Percentiles rank a stretch among this genome's conserved stretches.
phyloP scores from a whole-genome alignment of 148 eudicot genomes.

The Fagopyrum tataricum region DNA sequence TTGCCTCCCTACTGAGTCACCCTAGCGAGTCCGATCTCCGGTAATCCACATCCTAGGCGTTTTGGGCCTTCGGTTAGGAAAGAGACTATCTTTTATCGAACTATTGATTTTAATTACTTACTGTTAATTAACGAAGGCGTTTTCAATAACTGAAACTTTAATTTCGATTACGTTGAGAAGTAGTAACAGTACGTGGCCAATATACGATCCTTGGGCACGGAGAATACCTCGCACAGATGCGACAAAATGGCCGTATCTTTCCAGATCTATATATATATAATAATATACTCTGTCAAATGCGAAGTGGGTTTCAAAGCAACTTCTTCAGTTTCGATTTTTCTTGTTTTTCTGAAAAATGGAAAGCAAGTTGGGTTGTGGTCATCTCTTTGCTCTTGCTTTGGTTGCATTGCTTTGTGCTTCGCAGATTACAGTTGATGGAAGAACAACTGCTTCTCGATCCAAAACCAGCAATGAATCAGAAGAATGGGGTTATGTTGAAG shows the following conservation, averaged over 20 bases:
- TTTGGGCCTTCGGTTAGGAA: too few species aligned
- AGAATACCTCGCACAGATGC: not conserved
- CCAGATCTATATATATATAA: not conserved
- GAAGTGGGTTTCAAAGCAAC: not conserved
- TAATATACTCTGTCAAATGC: not conserved
- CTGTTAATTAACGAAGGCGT: too few species aligned
- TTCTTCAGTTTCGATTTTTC: not conserved
- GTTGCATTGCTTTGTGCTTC: not conserved
- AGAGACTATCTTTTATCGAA: too few species aligned
- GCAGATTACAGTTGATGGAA: not conserved
- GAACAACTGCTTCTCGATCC: not conserved
- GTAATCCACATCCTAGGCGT: too few species aligned
- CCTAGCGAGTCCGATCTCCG: too few species aligned
- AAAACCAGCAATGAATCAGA: not conserved
- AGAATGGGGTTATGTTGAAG: slow-evolving; percentile 17
- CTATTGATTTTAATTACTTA: too few species aligned
- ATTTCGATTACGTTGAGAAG: too few species aligned
- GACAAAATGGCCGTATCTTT: not conserved
- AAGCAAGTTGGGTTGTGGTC: not conserved
- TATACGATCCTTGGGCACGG: not conserved
- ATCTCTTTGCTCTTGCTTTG: not conserved
- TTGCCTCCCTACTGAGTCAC: too few species aligned
- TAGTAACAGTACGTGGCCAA: too few species aligned
- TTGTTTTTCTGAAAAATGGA: not conserved
- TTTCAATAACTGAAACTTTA: too few species aligned